Conservation (phyloP, 768 basidiomycete genomes). For the Kwoniella europaea region DNA sequence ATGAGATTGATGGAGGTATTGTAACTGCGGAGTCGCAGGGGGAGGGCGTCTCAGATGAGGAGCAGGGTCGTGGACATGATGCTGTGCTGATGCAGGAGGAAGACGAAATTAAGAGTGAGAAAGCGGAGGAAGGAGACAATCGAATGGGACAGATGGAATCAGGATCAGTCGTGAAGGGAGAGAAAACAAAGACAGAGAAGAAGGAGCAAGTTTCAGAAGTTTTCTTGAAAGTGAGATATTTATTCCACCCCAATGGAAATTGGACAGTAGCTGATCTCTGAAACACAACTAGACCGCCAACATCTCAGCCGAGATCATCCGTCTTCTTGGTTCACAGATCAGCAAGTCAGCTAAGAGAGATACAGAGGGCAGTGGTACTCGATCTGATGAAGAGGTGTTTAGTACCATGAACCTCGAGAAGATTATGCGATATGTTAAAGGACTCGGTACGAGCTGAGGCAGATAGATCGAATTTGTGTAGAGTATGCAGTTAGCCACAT, state of each 20-base stretch:
- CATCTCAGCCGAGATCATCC: constrained; percentile 13
- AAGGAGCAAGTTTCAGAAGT: constrained; percentile 1
- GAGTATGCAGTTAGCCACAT: too few species aligned
- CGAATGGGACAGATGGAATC: neutral
- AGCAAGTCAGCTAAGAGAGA: too few species aligned
- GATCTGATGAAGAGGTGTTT: constrained; percentile 2
- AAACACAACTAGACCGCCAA: constrained; percentile 12
- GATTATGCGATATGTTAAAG: neutral
- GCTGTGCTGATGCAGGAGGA: too few species aligned
- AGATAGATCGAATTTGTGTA: too few species aligned
- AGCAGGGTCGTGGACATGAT: too few species aligned
- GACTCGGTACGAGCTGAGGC: neutral
- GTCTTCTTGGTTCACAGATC: constrained; percentile 1
- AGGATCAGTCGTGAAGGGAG: neutral
- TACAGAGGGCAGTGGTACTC: neutral
- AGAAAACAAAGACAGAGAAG: neutral
- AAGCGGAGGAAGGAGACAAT: neutral
- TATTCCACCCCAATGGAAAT: too few species aligned
- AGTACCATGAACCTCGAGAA: neutral
- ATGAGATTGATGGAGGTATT: neutral
- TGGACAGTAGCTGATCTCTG: too few species aligned
- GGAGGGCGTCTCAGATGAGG: neutral
- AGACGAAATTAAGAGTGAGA: too few species aligned
- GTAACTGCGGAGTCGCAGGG: neutral
- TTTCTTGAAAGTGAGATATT: constrained; percentile 4